A percentile compares a stretch with the other conserved stretches of the same genome.
Evolutionary conservation across 805 yeast species (phyloP).

Genomic region (Maudiozyma bulderi): DNA sequence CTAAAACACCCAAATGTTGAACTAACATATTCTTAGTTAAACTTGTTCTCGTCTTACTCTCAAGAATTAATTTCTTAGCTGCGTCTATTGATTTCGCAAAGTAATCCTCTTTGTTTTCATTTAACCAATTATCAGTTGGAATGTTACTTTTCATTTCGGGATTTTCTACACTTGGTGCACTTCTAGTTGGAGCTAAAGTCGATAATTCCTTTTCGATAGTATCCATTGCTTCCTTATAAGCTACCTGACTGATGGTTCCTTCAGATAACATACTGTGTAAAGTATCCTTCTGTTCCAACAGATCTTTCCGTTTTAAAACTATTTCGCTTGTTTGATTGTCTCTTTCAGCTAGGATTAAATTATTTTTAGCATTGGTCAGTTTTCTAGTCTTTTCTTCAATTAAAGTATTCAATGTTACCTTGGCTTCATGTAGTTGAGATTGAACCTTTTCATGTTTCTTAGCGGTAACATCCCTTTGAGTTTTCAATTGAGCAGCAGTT

Average conservation of each 20-base stretch:
- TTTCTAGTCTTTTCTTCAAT: slow-evolving; percentile 9
- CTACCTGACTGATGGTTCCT: slow-evolving; percentile 8
- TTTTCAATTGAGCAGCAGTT: slow-evolving; percentile 5
- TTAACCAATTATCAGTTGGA: slow-evolving; percentile 2
- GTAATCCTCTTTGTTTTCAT: neutral
- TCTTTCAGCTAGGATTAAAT: slow-evolving; percentile 14
- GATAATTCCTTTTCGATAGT: slow-evolving; percentile 9
- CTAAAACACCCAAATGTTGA: slow-evolving; percentile 11
- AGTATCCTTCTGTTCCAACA: slow-evolving; percentile 11
- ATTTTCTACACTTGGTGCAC: slow-evolving; percentile 1
- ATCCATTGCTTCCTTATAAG: slow-evolving; percentile 7
- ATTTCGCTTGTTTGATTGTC: slow-evolving; percentile 7
- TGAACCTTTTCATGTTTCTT: slow-evolving; percentile 14
- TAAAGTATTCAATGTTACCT: slow-evolving; percentile 8
- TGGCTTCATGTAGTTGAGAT: slow-evolving; percentile 2
- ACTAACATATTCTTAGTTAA: slow-evolving; percentile 11
- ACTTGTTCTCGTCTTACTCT: slow-evolving; percentile 14
- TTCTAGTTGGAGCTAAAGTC: slow-evolving; percentile 1
- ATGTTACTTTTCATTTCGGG: neutral
- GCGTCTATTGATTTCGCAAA: slow-evolving; percentile 15
- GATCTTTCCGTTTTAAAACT: slow-evolving; percentile 12
- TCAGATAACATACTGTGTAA: slow-evolving; percentile 9
- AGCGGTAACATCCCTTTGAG: slow-evolving; percentile 12
- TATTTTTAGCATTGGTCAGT: slow-evolving; percentile 11
- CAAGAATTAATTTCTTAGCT: slow-evolving; percentile 13